A percentile compares a stretch with the other conserved stretches of the same genome.
Evolutionary conservation across 2,329 filamentous ascomycete genomes (phyloP).

Genomic region (Sporothrix sp.): DNA sequence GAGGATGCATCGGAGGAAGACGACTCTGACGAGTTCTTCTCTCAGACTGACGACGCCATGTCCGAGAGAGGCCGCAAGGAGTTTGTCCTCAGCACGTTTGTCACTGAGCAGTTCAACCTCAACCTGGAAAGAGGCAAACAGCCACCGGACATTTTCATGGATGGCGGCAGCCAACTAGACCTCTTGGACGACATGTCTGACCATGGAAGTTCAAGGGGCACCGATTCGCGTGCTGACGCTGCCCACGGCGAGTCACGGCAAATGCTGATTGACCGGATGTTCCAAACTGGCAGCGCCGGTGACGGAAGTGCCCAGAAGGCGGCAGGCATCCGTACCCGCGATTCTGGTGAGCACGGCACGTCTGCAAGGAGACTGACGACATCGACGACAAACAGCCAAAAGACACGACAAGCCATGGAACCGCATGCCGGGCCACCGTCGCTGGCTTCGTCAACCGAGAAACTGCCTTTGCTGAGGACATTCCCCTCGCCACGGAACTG

Average conservation of each 20-base stretch:
- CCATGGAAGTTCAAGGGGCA: conserved; percentile 4
- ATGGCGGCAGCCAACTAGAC: conserved; percentile 8
- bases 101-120: conserved; percentile 16
- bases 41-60: conserved; percentile 15
- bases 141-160: conserved; percentile 13
- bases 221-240: background rate
- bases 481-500: conserved; percentile 10
- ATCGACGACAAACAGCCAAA: conserved; percentile 2
- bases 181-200: conserved; percentile 16
- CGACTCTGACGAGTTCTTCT: conserved; percentile 14
- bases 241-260: conserved; percentile 8
- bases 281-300: conserved; percentile 4
- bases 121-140: conserved; percentile 13
- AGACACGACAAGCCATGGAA: background rate
- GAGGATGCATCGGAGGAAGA: conserved; percentile 13
- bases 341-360: background rate
- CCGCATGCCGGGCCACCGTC: background rate
- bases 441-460: conserved; percentile 8
- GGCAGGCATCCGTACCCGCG: background rate
- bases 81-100: conserved; percentile 15
- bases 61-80: conserved; percentile 15
- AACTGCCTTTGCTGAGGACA: conserved; percentile 14
- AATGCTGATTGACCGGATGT: conserved; percentile 16
- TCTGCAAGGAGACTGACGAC: background rate
- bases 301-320: background rate